Percentiles rank a stretch among this genome's conserved stretches.
These are phyloP conservation scores for Colletotrichum australisinense DNA, from an alignment of 2,329 filamentous ascomycete genomes.

Conservation along the genomic window DNA sequence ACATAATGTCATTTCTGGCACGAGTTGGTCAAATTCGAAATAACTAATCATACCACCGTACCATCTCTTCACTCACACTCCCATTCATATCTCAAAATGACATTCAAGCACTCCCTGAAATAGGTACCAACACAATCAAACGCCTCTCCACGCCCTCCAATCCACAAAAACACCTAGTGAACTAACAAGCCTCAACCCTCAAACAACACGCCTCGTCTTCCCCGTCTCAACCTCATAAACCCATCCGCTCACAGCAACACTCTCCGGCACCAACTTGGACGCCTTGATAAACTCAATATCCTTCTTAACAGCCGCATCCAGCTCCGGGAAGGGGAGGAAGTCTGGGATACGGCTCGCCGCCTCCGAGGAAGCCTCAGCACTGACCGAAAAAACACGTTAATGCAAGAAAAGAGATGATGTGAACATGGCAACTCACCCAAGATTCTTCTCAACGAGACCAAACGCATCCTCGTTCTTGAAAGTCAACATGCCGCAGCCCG, in stretches of 20 bases:
- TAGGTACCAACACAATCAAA: background rate
- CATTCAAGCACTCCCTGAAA: too few species aligned
- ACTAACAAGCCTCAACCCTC: conserved; percentile 39
- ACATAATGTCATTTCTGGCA: too few species aligned
- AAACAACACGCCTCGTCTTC: conserved; percentile 48
- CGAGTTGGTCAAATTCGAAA: background rate
- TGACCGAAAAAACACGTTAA: conserved; percentile 4
- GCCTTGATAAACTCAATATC: conserved; percentile 74
- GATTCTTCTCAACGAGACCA: conserved; percentile 63
- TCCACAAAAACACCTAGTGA: background rate
- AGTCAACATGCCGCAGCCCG: conserved; percentile 78
- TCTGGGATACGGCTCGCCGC: conserved; percentile 52
- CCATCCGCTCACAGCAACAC: conserved; percentile 76
- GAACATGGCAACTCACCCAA: conserved; percentile 50
- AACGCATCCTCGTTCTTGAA: conserved; percentile 71
- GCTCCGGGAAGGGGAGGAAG: conserved; percentile 74
- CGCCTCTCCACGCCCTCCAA: background rate
- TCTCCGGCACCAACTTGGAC: conserved; percentile 68
- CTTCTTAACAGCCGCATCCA: conserved; percentile 72
- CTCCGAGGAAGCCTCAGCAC: conserved; percentile 38
- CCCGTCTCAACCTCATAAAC: conserved; percentile 84
- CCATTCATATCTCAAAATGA: background rate
- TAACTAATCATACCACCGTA: too few species aligned
- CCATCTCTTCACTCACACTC: background rate
- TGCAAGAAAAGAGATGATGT: background rate